Percentiles rank a stretch among this genome's conserved stretches.
Evolutionary conservation across 768 basidiomycete species (phyloP).

Genomic region (Tulasnella sp.): DNA sequence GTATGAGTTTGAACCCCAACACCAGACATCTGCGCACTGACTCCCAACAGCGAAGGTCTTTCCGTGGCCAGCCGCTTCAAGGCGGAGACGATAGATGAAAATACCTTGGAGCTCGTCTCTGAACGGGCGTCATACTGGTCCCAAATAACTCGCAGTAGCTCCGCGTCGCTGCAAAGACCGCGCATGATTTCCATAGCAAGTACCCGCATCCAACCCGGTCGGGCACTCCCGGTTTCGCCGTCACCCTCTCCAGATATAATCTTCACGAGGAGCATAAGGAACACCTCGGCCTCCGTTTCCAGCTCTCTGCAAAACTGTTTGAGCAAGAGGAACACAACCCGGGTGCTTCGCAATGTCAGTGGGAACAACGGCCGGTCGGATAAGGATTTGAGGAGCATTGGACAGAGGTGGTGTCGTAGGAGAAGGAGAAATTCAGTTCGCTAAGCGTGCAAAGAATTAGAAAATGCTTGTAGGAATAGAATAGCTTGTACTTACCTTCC

Average conservation of each 20-base stretch:
- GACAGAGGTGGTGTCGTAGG: slow-evolving; percentile 88
- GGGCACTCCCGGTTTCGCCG: slow-evolving; percentile 41
- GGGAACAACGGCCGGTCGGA: slow-evolving; percentile 82
- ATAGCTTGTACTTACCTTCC: slow-evolving; percentile 56
- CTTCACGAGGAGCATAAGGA: slow-evolving; percentile 60
- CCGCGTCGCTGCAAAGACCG: slow-evolving; percentile 80
- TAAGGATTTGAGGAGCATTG: slow-evolving; percentile 81
- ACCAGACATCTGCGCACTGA: slow-evolving; percentile 78
- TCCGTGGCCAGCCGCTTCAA: slow-evolving; percentile 87
- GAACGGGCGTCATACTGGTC: slow-evolving; percentile 67
- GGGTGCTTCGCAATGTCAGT: slow-evolving; percentile 84
- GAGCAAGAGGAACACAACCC: slow-evolving; percentile 90
- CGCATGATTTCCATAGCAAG: slow-evolving; percentile 91
- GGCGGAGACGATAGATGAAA: slow-evolving; percentile 76
- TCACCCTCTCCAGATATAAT: slow-evolving; percentile 48
- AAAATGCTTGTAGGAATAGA: neutral
- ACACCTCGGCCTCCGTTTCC: slow-evolving; percentile 81
- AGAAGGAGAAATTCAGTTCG: slow-evolving; percentile 82
- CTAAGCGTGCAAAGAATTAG: slow-evolving; percentile 47
- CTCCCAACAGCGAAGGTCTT: slow-evolving; percentile 82
- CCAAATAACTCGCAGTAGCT: slow-evolving; percentile 79
- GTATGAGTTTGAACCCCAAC: slow-evolving; percentile 58
- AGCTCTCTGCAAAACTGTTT: slow-evolving; percentile 88
- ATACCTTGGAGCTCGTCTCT: slow-evolving; percentile 55
- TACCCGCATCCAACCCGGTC: slow-evolving; percentile 84